Evolutionary conservation across 2,329 filamentous ascomycete species (phyloP).

Genomic region (Epicoccum sorghinum): DNA sequence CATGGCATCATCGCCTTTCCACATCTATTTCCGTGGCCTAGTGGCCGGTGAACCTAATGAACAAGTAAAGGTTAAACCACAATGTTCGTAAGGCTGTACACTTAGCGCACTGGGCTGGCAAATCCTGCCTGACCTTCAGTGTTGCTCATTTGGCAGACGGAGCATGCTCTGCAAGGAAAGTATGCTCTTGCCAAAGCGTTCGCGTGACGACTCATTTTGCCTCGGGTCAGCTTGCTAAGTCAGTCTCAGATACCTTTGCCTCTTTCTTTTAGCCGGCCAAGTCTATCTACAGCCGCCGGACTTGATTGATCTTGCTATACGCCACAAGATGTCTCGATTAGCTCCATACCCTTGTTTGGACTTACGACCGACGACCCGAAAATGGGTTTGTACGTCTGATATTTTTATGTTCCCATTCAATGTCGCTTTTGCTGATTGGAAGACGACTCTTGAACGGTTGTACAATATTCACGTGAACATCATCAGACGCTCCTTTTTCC

Average conservation of each 20-base stretch:
- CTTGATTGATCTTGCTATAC: slow-evolving; percentile 31
- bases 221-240: too few species aligned
- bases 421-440: background rate
- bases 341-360: slow-evolving; percentile 20
- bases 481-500: background rate
- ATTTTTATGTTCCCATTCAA: background rate
- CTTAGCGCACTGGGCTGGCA: background rate
- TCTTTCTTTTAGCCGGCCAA: slow-evolving; percentile 27
- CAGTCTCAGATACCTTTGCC: slow-evolving; percentile 10
- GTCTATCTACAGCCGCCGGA: slow-evolving; percentile 36
- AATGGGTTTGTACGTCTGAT: background rate
- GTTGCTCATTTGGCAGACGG: slow-evolving; percentile 9
- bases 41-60: too few species aligned
- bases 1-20: too few species aligned
- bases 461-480: background rate
- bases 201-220: too few species aligned
- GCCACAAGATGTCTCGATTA: slow-evolving; percentile 13
- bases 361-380: slow-evolving; percentile 19
- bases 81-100: too few species aligned
- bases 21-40: too few species aligned
- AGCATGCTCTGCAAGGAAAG: background rate
- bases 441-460: background rate
- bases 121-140: slow-evolving; percentile 24
- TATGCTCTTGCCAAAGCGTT: background rate
- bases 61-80: too few species aligned